Conservation (phyloP, 495 filamentous ascomycete genomes). For the Poronia punctata region DNA sequence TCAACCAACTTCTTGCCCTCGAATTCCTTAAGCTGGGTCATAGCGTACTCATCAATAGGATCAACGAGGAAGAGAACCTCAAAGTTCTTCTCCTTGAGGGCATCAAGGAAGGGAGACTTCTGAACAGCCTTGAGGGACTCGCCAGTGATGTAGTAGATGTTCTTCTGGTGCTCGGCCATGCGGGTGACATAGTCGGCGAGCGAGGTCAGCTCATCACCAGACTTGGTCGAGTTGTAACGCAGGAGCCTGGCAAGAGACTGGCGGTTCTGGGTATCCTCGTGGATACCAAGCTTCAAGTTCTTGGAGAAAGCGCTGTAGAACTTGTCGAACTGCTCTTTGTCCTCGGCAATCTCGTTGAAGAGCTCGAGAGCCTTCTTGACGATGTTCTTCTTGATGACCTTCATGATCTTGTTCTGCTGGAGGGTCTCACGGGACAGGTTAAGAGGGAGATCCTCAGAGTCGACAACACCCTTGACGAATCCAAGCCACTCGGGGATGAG, state of each 20-base stretch:
- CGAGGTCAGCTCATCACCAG: slow-evolving; percentile 90
- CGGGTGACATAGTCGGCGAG: slow-evolving; percentile 94
- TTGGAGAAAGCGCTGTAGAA: slow-evolving; percentile 99
- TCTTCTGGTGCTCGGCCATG: slow-evolving; percentile 99
- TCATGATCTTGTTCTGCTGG: slow-evolving; percentile 99
- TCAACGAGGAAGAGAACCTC: slow-evolving; percentile 99
- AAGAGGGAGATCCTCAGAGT: slow-evolving; percentile 97
- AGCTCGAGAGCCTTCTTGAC: slow-evolving; percentile 99
- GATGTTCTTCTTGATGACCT: slow-evolving; percentile 99
- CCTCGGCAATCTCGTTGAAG: slow-evolving; percentile 96
- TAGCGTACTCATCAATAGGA: slow-evolving; percentile 99
- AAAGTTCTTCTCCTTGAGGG: slow-evolving; percentile 98
- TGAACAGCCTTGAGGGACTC: slow-evolving; percentile 96
- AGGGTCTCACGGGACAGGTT: slow-evolving; percentile 99
- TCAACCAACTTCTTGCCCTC: slow-evolving; percentile 99
- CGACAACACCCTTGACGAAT: slow-evolving; percentile 99
- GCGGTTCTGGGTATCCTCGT: slow-evolving; percentile 99
- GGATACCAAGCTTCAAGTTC: slow-evolving; percentile 99
- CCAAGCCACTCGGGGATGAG: slow-evolving; percentile 98
- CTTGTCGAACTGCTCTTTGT: slow-evolving; percentile 99
- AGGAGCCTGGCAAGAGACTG: slow-evolving; percentile 91
- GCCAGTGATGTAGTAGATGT: slow-evolving; percentile 99
- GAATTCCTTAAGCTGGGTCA: slow-evolving; percentile 99
- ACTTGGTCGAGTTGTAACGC: slow-evolving; percentile 97
- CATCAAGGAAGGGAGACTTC: slow-evolving; percentile 98